Base-by-base conservation (phyloP, 2,329 filamentous ascomycete species). In the Ilyonectria sp. region DNA sequence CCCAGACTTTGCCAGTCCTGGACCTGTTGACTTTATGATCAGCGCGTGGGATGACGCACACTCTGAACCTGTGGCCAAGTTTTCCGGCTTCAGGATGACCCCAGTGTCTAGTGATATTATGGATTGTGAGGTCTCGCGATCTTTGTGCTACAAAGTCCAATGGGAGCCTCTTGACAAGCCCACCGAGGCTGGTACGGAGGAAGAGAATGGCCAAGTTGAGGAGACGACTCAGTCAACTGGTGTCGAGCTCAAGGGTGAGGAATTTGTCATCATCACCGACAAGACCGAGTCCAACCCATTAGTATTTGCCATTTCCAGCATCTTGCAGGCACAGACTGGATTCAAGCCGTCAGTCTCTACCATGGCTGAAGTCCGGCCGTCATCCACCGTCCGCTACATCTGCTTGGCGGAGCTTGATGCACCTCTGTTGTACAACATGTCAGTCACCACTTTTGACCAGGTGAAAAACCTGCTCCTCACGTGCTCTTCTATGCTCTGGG, bases 351-450 rank as follows among this genome's bases (percentile, higher is more conserved):
- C 29, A 0, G 35, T 78, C 6, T 64, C 63, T n/a, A 53, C 75
- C 8, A 71, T 78, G 11, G 47, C 64, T 1, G 68, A 47, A 15
- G 63, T 68, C 52, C 63, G 60, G 31, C 53, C 71, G 9, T 62
- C 73, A 0, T 37, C 5, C 29, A 54, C 61, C 2, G 68, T 67
- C 9, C 69, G 68, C 5, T 81, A 80, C 66, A 80, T 87, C 52
- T 81, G 83, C 67, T 70, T 87, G 11, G 76, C 79, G 5, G 85
- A 87, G 69, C 77, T 87, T 7, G 79, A 86, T 54, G 75, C 76
- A 29, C 81, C 84, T 0, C 72, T 86, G 11, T 79, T 87, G 2
- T 78, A 83, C 1, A 78, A 76, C 9, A 77, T 86, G 26, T 80
- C 78, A 5, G 70, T 73, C 2, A 65, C 74, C 17, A 78, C 81